Percentiles rank a stretch among this genome's conserved stretches.
Conservation (phyloP, 164 flowering plant genomes). For the Taxillus chinensis region DNA sequence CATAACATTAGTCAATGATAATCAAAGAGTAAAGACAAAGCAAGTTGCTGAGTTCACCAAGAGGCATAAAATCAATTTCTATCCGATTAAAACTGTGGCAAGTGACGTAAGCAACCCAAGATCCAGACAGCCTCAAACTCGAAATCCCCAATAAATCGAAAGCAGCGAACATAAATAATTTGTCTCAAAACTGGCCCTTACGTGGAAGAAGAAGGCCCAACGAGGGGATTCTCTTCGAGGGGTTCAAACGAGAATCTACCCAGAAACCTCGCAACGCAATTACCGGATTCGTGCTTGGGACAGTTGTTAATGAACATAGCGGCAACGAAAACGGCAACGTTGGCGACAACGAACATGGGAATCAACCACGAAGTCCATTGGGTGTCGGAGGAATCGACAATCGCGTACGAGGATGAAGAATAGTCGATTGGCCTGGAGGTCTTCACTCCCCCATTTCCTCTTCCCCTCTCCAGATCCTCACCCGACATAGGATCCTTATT, state of each 20-base stretch:
- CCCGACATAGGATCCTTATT: constrained; percentile 10
- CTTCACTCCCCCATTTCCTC: constrained; percentile 8
- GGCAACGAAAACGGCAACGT: constrained; percentile 48
- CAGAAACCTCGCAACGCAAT: constrained; percentile 59
- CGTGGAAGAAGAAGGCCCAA: constrained; percentile 80
- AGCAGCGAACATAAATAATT: too few relatives aligned
- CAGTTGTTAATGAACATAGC: constrained; percentile 70
- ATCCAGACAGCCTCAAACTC: too few relatives aligned
- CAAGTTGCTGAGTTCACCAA: too few relatives aligned
- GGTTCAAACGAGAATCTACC: constrained; percentile 80
- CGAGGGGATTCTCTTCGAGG: constrained; percentile 56
- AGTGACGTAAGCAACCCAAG: too few relatives aligned
- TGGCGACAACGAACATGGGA: constrained; percentile 59
- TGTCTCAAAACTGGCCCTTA: constrained; percentile 19
- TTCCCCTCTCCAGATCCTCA: constrained; percentile 42
- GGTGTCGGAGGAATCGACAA: constrained; percentile 24
- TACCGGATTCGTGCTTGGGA: constrained; percentile 26
- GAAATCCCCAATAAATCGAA: too few relatives aligned
- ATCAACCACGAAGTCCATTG: constrained; percentile 75
- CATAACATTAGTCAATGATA: too few relatives aligned
- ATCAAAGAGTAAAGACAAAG: too few relatives aligned
- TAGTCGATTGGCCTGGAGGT: constrained; percentile 12
- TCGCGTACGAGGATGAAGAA: constrained; percentile 6
- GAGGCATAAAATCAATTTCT: too few relatives aligned
- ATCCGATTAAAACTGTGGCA: too few relatives aligned